Conservation (phyloP, 805 yeast genomes). For the Candida endomychidarum region DNA sequence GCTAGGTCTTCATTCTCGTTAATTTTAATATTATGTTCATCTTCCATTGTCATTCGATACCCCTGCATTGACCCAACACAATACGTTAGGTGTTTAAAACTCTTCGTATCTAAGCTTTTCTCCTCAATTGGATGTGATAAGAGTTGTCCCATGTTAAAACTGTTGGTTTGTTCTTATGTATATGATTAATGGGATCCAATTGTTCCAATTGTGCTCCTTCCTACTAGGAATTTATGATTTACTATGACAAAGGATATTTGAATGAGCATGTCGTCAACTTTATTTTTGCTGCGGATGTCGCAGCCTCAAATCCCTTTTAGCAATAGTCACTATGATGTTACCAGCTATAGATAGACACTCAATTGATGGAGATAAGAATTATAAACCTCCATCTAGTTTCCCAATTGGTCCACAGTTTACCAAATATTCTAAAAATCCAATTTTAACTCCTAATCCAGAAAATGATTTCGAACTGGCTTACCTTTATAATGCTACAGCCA, state of each 20-base stretch:
- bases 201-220: too few relatives aligned
- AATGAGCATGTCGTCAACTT: constrained; percentile 6
- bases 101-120: constrained; percentile 53
- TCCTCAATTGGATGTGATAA: constrained; percentile 75
- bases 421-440: constrained; percentile 37
- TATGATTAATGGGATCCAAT: background rate
- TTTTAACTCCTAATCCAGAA: constrained; percentile 37
- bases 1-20: constrained; percentile 43
- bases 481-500: constrained; percentile 43
- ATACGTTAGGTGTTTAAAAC: constrained; percentile 49
- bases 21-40: constrained; percentile 60
- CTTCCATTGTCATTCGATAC: constrained; percentile 72
- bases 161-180: too few relatives aligned
- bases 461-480: constrained; percentile 39
- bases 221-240: too few relatives aligned
- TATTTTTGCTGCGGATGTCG: constrained; percentile 4
- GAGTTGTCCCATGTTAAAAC: constrained; percentile 67
- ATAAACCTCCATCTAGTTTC: constrained; percentile 33
- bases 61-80: constrained; percentile 79
- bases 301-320: background rate
- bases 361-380: constrained; percentile 30
- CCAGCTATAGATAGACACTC: constrained; percentile 29
- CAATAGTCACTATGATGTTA: constrained; percentile 22
- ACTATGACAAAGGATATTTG: background rate
- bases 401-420: constrained; percentile 43